Conservation (phyloP, 2,329 filamentous ascomycete genomes). For the Hymenoscyphus scutula region DNA sequence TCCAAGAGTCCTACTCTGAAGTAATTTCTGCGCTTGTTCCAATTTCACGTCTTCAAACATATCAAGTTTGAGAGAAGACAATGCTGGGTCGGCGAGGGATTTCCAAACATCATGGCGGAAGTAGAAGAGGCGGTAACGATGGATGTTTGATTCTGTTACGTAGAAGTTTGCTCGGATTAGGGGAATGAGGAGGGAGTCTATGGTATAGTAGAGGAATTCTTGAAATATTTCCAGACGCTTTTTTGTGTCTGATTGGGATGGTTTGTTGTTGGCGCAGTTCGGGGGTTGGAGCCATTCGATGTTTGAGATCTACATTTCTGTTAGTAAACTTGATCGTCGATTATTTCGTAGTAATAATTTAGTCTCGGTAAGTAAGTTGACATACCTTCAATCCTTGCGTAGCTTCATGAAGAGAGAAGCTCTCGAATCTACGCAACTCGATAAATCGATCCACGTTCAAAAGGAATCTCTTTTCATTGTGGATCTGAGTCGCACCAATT, state of each 20-base stretch:
- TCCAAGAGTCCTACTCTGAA: slow-evolving; percentile 65
- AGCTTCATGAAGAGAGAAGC: slow-evolving; percentile 73
- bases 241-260: slow-evolving; percentile 66
- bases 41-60: slow-evolving; percentile 78
- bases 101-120: slow-evolving; percentile 95
- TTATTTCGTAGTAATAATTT: neutral
- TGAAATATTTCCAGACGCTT: slow-evolving; percentile 78
- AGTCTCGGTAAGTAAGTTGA: no score
- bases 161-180: slow-evolving; percentile 87
- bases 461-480: slow-evolving; percentile 64
- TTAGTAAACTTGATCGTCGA: slow-evolving; percentile 7
- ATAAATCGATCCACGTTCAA: slow-evolving; percentile 76
- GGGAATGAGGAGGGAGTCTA: slow-evolving; percentile 88
- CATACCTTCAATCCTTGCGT: slow-evolving; percentile 71
- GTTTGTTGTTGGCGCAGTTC: slow-evolving; percentile 47
- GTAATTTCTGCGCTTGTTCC: slow-evolving; percentile 52
- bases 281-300: slow-evolving; percentile 72
- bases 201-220: slow-evolving; percentile 88
- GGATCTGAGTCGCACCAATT: slow-evolving; percentile 44
- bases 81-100: slow-evolving; percentile 68
- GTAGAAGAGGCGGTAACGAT: slow-evolving; percentile 83
- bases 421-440: slow-evolving; percentile 75
- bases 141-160: slow-evolving; percentile 81
- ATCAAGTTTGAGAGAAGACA: slow-evolving; percentile 61
- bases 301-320: slow-evolving; percentile 54